Percentiles rank a stretch among this genome's conserved stretches.
Conservation (phyloP, 306 rosid genomes). For the Lithocarpus polystachyus region DNA sequence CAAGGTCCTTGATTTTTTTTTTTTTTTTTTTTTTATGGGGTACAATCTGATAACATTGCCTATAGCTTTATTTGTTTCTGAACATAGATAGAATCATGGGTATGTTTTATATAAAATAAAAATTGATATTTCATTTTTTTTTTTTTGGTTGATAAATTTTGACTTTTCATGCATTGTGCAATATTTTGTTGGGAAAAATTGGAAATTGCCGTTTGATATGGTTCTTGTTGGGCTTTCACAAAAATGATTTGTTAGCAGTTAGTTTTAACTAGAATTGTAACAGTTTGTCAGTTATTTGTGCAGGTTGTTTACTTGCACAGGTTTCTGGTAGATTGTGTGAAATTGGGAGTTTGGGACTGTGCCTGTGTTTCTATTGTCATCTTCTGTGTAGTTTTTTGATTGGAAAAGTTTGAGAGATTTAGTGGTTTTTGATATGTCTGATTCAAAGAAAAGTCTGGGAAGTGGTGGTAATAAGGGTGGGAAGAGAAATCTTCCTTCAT, state of each 20-base stretch:
- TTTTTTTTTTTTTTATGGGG: neutral
- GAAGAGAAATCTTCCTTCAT: slow-evolving; percentile 67
- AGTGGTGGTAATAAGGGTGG: slow-evolving; percentile 27
- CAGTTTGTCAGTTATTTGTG: neutral
- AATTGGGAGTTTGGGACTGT: slow-evolving; percentile 10
- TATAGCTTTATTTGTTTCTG: neutral
- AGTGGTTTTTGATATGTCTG: slow-evolving; percentile 44
- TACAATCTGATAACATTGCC: neutral
- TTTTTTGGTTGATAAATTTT: neutral
- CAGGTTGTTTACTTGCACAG: neutral
- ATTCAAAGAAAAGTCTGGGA: slow-evolving; percentile 16
- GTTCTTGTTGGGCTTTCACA: too few relatives aligned
- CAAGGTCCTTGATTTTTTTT: neutral
- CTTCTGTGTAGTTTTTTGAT: neutral
- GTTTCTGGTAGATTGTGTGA: neutral
- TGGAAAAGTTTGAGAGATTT: slow-evolving; percentile 4
- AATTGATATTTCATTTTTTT: neutral
- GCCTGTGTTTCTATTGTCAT: slow-evolving; percentile 11
- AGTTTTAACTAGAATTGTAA: neutral
- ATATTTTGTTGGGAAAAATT: neutral
- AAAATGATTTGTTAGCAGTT: neutral
- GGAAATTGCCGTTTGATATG: neutral
- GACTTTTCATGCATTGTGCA: neutral
- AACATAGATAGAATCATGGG: neutral
- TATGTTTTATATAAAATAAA: neutral